Evolutionary conservation across 1,284 basidiomycete species (phyloP), one percentile per base, ranked within the genome.

Genomic region (Cutaneotrichosporon sp.): DNA sequence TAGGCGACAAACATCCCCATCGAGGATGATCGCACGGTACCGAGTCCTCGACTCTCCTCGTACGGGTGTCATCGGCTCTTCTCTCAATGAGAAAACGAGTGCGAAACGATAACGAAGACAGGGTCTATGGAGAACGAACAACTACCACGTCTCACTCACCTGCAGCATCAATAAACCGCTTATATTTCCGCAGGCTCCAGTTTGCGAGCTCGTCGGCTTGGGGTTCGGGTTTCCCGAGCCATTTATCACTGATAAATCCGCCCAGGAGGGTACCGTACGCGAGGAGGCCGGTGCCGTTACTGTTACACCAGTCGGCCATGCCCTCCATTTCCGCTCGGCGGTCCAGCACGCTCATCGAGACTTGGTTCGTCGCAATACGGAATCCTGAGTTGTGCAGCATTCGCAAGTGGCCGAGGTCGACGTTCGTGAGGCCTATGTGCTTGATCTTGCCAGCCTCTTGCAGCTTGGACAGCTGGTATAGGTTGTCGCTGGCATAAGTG

Each of bases 281-380:
- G 25, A 63, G 51, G 10, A 63, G 37, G 3, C 34, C 52, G 20
- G 59, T 46, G 24, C 34, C 52, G 17, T 61, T 35, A 32, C 34
- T 41, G 2, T 16, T 31, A 11, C 54, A 57, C 55, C 51, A 56
- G 24, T 39, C 48, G 14, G 41, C 41, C 46, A 63, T 46, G 8
- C 57, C 60, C 7, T 46, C 37, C n/a, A n/a, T 19, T 22, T 57
- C 51, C 25, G 47, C 51, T 5, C 61, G 54, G 6, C 52, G 50
- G 52, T 63, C 61, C 10, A 63, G 39, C 19, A 63, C 54, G 29
- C 57, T 59, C 35, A 57, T 38, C 14, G 51, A 51, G 11, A 63
- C 61, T 27, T 57, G 60, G 44, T 61, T 61, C 4, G 50, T 39
- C 9, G 48, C 52, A 22, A 63, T 51, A 4, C 16, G 35, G 38